These are phyloP conservation scores for Blepharisma stoltei DNA, from an alignment of 73 alveolate genomes.

Conservation along the genomic window DNA sequence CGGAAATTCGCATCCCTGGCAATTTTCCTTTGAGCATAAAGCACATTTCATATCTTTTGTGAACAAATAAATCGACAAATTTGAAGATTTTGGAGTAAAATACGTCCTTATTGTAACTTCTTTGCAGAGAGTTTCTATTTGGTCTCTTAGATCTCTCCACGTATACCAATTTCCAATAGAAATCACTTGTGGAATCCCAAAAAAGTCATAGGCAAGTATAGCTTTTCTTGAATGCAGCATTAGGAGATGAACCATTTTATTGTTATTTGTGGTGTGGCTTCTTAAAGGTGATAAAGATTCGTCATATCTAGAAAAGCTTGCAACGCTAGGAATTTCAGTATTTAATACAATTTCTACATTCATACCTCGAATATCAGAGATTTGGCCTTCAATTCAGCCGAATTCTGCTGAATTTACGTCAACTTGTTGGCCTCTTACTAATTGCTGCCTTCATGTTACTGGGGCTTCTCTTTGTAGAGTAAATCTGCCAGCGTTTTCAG, in stretches of 20 bases:
- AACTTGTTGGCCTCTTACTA: background rate
- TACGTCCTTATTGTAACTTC: background rate
- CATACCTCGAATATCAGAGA: background rate
- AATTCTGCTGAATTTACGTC: background rate
- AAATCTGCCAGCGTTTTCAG: conserved; percentile 13
- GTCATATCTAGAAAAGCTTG: background rate
- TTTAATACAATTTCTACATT: background rate
- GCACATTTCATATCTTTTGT: background rate
- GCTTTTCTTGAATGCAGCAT: background rate
- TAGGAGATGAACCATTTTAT: background rate
- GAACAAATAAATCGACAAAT: background rate
- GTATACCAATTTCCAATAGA: conserved; percentile 35
- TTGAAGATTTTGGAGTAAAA: background rate
- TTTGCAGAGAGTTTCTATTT: background rate
- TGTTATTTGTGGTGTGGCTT: background rate
- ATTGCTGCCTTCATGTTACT: background rate
- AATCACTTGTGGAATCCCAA: conserved; percentile 11
- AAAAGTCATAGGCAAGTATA: background rate
- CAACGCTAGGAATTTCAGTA: background rate
- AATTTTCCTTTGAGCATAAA: conserved; percentile 2
- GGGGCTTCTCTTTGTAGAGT: conserved; percentile 13
- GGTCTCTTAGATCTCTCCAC: background rate
- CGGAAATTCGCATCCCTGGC: conserved; percentile 23
- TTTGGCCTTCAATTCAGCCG: conserved; percentile 1
- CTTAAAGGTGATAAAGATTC: background rate